Evolutionary conservation across 2,329 filamentous ascomycete species (phyloP).

Genomic region (Colletotrichum destructivum): DNA sequence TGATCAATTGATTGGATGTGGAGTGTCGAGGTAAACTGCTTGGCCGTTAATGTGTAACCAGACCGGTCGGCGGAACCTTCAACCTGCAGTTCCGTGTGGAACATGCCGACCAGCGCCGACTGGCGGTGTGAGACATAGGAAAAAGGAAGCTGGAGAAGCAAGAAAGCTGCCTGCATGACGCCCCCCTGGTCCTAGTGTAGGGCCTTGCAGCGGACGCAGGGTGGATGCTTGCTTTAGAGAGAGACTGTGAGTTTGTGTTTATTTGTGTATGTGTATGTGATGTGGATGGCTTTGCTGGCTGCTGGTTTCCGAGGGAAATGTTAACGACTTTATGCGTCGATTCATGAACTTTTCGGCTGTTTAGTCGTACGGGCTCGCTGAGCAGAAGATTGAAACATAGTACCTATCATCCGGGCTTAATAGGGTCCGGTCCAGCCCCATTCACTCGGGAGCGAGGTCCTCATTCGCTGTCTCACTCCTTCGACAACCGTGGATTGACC

Average conservation of each 20-base stretch:
- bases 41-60: not conserved
- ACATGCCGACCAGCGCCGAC: constrained; percentile 26
- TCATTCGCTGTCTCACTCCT: constrained; percentile 19
- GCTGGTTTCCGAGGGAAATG: constrained; percentile 26
- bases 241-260: too few relatives aligned
- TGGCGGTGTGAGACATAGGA: constrained; percentile 35
- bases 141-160: constrained; percentile 19
- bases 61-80: constrained; percentile 10
- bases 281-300: constrained; percentile 21
- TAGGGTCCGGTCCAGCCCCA: constrained; percentile 18
- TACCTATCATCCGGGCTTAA: constrained; percentile 8
- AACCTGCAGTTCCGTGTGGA: constrained; percentile 31
- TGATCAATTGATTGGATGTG: not conserved
- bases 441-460: not conserved
- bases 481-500: constrained; percentile 27
- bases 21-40: not conserved
- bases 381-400: constrained; percentile 13
- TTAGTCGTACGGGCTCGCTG: constrained; percentile 8
- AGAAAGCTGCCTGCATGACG: constrained; percentile 24
- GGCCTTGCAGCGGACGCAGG: constrained; percentile 17
- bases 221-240: constrained; percentile 11
- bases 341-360: not conserved
- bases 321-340: constrained; percentile 6
- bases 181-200: constrained; percentile 15
- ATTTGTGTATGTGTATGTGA: not conserved